Conservation (phyloP, 768 basidiomycete species). For the Chlorophyllum brunneum region DNA sequence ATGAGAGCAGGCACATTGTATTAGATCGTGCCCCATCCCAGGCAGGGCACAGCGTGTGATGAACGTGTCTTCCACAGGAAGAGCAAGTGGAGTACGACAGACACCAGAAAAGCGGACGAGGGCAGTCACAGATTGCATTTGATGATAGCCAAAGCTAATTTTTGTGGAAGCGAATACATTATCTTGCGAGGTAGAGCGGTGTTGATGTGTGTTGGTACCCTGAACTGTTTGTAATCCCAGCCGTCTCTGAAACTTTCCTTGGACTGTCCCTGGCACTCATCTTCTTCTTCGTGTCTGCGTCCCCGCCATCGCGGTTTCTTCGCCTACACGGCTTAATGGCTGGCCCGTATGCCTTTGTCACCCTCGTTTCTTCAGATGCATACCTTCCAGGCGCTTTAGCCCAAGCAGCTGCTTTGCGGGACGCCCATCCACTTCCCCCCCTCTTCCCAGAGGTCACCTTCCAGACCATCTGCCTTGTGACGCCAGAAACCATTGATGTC, state of each 20-base stretch:
- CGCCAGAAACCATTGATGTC: conserved; percentile 90
- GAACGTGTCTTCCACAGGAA: too few species aligned
- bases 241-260: conserved; percentile 12
- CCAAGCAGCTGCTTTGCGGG: conserved; percentile 78
- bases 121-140: too few species aligned
- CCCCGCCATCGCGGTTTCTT: conserved; percentile 19
- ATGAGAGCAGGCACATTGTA: too few species aligned
- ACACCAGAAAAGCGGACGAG: background rate
- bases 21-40: too few species aligned
- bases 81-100: too few species aligned
- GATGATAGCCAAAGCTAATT: background rate
- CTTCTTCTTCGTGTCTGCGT: conserved; percentile 15
- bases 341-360: conserved; percentile 77
- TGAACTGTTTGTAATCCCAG: conserved; percentile 18
- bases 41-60: too few species aligned
- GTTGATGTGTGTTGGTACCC: conserved; percentile 28
- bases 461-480: conserved; percentile 85
- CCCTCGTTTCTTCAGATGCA: conserved; percentile 85
- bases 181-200: conserved; percentile 19
- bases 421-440: conserved; percentile 64
- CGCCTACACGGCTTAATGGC: conserved; percentile 45
- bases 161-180: conserved; percentile 19
- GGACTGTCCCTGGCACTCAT: conserved; percentile 1
- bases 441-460: conserved; percentile 62
- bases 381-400: conserved; percentile 94